Conservation (phyloP, 345 rosid genomes). For the Linum tenue region DNA sequence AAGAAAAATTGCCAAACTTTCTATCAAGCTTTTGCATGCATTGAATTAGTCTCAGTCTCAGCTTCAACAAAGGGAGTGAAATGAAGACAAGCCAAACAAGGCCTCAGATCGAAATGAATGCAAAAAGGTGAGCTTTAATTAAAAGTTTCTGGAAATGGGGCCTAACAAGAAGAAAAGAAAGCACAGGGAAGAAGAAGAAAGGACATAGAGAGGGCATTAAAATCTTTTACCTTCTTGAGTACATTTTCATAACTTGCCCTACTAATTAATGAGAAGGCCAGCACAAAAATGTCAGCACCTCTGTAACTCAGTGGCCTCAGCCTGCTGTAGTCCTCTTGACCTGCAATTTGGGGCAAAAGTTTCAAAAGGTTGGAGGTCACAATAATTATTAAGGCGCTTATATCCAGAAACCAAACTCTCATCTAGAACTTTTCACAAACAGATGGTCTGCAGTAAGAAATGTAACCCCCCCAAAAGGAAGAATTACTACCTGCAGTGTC, state of each 20-base stretch:
- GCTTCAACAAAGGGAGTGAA: slow-evolving; percentile 7
- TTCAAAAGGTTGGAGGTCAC: slow-evolving; percentile 4
- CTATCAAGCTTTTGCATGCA: no score
- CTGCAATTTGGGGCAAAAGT: slow-evolving; percentile 29
- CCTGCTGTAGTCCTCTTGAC: slow-evolving; percentile 99
- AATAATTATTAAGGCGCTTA: neutral
- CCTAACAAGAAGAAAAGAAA: neutral
- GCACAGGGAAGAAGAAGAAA: neutral
- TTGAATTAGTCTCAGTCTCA: neutral
- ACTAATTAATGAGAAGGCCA: slow-evolving; percentile 88
- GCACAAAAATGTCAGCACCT: slow-evolving; percentile 87
- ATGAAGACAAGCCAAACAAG: slow-evolving; percentile 4
- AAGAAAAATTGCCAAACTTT: slow-evolving; percentile 10
- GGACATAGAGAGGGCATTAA: slow-evolving; percentile 4
- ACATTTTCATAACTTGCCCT: slow-evolving; percentile 96
- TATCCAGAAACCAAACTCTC: slow-evolving; percentile 3
- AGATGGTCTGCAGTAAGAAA: neutral
- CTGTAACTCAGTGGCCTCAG: slow-evolving; percentile 94
- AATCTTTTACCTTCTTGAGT: slow-evolving; percentile 67
- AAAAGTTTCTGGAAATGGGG: neutral
- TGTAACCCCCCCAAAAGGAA: neutral
- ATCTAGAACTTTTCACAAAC: slow-evolving; percentile 1
- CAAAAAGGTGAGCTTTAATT: neutral
- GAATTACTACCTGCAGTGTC: slow-evolving; percentile 78
- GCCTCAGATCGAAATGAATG: slow-evolving; percentile 14